Conservation (phyloP, 768 basidiomycete species). For the Tulasnella sp. region DNA sequence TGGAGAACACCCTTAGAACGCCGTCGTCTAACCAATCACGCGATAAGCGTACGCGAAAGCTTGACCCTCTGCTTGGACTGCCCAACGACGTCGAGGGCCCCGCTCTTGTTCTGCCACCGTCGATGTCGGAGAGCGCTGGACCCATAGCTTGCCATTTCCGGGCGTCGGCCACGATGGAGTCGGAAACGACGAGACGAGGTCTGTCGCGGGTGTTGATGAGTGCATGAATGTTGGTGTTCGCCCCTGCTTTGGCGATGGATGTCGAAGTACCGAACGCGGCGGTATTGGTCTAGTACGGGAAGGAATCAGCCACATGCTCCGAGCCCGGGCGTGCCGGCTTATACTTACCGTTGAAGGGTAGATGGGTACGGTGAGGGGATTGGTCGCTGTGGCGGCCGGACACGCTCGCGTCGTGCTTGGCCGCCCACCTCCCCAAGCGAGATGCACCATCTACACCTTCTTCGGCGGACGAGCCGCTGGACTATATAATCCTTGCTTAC, state of each 20-base stretch:
- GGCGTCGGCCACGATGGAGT: too few relatives aligned
- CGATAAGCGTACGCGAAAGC: constrained; percentile 45
- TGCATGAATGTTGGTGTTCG: constrained; percentile 49
- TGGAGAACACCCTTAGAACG: too few relatives aligned
- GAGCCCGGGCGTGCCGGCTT: too few relatives aligned
- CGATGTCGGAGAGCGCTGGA: constrained; percentile 37
- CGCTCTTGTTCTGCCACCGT: constrained; percentile 46
- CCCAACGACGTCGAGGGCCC: constrained; percentile 44
- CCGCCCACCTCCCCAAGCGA: too few relatives aligned
- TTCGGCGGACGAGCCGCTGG: background rate
- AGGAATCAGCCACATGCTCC: too few relatives aligned
- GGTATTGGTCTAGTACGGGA: constrained; percentile 59
- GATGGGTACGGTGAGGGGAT: too few relatives aligned
- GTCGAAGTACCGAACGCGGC: constrained; percentile 69
- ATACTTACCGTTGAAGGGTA: too few relatives aligned
- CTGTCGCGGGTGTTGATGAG: constrained; percentile 63
- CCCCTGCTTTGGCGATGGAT: constrained; percentile 55
- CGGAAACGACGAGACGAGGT: constrained; percentile 86
- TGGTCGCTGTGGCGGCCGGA: too few relatives aligned
- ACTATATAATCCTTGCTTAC: too few relatives aligned
- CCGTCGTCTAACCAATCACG: constrained; percentile 43
- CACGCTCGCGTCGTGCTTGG: too few relatives aligned
- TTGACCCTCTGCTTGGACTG: constrained; percentile 45
- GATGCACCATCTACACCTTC: too few relatives aligned
- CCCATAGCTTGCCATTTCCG: constrained; percentile 36